These are phyloP conservation scores for Kwoniella europaea DNA, from an alignment of 768 basidiomycete genomes.

Conservation along the genomic window DNA sequence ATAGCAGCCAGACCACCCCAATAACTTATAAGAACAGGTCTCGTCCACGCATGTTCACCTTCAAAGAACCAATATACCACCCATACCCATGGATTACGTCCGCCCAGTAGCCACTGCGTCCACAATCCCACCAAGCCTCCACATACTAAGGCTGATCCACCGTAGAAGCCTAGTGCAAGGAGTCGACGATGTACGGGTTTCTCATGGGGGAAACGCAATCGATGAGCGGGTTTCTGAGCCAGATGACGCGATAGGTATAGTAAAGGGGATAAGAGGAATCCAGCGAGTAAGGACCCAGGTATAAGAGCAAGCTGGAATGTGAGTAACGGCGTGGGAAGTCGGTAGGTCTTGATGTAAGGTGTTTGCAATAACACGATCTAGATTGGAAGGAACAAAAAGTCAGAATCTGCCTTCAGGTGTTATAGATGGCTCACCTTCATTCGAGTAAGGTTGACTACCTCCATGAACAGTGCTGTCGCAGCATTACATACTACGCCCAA, in stretches of 20 bases:
- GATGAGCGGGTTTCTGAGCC: constrained; percentile 78
- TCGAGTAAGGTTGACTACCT: constrained; percentile 80
- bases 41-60: constrained; percentile 76
- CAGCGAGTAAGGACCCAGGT: constrained; percentile 87
- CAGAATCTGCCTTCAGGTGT: no score
- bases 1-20: constrained; percentile 80
- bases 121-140: constrained; percentile 85
- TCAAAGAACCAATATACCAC: constrained; percentile 75
- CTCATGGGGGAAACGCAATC: constrained; percentile 80
- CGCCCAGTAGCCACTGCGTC: constrained; percentile 81
- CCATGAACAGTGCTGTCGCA: constrained; percentile 82
- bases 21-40: constrained; percentile 77
- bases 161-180: constrained; percentile 83
- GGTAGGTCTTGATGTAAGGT: constrained; percentile 85
- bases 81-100: constrained; percentile 88
- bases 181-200: constrained; percentile 79
- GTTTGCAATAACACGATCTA: constrained; percentile 81
- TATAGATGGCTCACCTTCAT: constrained; percentile 65
- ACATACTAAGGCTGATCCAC: constrained; percentile 75
- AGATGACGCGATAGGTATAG: constrained; percentile 89
- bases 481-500: constrained; percentile 86
- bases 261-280: constrained; percentile 90
- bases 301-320: constrained; percentile 91
- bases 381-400: no score
- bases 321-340: constrained; percentile 87